Evolutionary conservation across 1,139 yeast species (phyloP).

Genomic region (Wickerhamomyces sp.): DNA sequence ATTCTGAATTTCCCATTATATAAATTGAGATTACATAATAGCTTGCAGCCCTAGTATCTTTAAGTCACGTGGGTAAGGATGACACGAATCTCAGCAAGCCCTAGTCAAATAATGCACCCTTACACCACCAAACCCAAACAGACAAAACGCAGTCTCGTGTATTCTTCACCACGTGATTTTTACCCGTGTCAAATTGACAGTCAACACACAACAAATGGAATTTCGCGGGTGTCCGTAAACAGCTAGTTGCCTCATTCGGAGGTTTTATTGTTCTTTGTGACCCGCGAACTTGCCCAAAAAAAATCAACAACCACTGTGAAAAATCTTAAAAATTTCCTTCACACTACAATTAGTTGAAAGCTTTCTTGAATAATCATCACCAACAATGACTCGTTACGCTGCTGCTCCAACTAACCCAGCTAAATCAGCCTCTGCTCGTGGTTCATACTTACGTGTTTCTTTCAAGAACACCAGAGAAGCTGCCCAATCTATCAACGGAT

Average conservation of each 20-base stretch:
- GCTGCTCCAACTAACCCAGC: conserved; percentile 99
- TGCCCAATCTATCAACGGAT: conserved; percentile 96
- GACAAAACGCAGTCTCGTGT: background rate
- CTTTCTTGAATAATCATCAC: conserved; percentile 1
- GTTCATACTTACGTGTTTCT: conserved; percentile 98
- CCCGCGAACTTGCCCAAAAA: background rate
- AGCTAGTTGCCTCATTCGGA: background rate
- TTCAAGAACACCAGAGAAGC: conserved; percentile 99
- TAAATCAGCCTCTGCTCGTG: conserved; percentile 99
- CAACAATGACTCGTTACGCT: conserved; percentile 88
- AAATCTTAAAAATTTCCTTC: conserved; percentile 8
- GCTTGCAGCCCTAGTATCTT: no score
- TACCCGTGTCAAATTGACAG: background rate
- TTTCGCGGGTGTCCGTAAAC: background rate
- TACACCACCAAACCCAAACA: background rate
- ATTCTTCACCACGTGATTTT: background rate
- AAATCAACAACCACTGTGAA: conserved; percentile 10
- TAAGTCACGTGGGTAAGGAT: no score
- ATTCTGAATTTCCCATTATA: no score
- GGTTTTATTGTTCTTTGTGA: background rate
- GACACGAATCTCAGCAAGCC: no score
- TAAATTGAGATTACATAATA: no score
- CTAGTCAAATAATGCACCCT: background rate
- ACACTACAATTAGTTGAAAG: conserved; percentile 6
- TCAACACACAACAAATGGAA: background rate